phyloP scores from a whole-genome alignment of 2,329 filamentous ascomycete species.

The Monosporascus cannonballus region DNA sequence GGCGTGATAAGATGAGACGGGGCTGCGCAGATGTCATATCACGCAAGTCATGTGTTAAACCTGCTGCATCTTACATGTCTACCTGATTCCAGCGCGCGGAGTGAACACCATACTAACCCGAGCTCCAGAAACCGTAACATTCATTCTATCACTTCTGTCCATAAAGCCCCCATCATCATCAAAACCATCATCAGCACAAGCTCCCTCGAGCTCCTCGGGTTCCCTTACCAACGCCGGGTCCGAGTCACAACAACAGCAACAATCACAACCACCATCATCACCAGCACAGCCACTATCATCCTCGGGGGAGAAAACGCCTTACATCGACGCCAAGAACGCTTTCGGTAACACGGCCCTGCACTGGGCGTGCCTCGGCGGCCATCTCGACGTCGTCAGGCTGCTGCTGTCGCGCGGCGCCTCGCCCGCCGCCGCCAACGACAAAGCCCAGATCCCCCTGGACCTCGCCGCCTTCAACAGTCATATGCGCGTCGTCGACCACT shows the following conservation, averaged over 20 bases:
- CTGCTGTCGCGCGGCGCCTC: conserved; percentile 73
- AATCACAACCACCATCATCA: conserved; percentile 15
- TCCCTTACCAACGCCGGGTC: conserved; percentile 5
- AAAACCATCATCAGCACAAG: conserved; percentile 10
- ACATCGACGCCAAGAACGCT: conserved; percentile 66
- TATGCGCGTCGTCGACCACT: conserved; percentile 57
- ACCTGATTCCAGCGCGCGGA: neutral
- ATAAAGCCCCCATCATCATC: conserved; percentile 16
- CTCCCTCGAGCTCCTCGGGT: conserved; percentile 2
- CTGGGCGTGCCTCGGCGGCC: conserved; percentile 88
- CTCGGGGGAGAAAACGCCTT: conserved; percentile 32
- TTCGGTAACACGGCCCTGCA: conserved; percentile 89
- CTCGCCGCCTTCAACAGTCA: conserved; percentile 67
- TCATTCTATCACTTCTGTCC: conserved; percentile 36
- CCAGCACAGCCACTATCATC: conserved; percentile 33
- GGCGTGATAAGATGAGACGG: no score
- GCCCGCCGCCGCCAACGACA: conserved; percentile 71
- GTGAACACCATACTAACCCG: neutral
- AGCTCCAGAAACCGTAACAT: conserved; percentile 35
- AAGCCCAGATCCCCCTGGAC: conserved; percentile 75
- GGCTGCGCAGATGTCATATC: no score
- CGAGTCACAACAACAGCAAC: neutral
- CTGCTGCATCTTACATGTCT: conserved; percentile 3
- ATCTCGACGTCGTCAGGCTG: conserved; percentile 71
- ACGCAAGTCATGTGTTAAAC: no score